Evolutionary conservation across 2,329 filamentous ascomycete genomes (phyloP).

Genomic region (Ascochyta pisi): DNA sequence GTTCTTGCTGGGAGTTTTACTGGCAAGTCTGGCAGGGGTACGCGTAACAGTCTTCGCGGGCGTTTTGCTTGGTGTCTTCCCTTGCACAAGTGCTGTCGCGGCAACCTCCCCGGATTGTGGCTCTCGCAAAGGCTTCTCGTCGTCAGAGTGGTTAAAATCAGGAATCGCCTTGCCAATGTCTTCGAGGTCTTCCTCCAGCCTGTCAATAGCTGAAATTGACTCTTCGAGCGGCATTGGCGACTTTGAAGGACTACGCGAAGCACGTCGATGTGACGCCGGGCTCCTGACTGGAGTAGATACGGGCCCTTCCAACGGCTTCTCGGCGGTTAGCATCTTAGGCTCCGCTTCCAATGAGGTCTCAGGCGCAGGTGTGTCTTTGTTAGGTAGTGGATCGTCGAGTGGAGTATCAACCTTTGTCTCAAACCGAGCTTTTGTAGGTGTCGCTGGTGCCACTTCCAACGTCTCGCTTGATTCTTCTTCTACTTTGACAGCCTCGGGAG

Average conservation of each 20-base stretch:
- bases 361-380: slow-evolving; percentile 21
- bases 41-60: background rate
- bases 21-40: background rate
- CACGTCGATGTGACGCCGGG: slow-evolving; percentile 29
- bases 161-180: slow-evolving; percentile 52
- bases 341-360: slow-evolving; percentile 34
- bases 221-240: slow-evolving; percentile 52
- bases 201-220: slow-evolving; percentile 59
- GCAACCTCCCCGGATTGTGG: slow-evolving; percentile 17
- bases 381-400: background rate
- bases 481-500: background rate
- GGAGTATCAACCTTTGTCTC: slow-evolving; percentile 5
- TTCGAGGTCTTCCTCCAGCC: slow-evolving; percentile 60
- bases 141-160: slow-evolving; percentile 40
- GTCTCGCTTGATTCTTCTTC: background rate
- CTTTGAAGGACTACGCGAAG: slow-evolving; percentile 35
- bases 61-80: slow-evolving; percentile 15
- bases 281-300: slow-evolving; percentile 29
- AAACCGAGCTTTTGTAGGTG: slow-evolving; percentile 3
- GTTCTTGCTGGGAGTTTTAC: background rate
- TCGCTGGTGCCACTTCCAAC: background rate
- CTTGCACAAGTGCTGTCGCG: slow-evolving; percentile 9
- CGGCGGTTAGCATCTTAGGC: slow-evolving; percentile 37
- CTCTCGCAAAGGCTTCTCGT: slow-evolving; percentile 40
- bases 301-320: slow-evolving; percentile 35